Evolutionary conservation across 345 rosid species (phyloP).

Genomic region (Trapa incisa): DNA sequence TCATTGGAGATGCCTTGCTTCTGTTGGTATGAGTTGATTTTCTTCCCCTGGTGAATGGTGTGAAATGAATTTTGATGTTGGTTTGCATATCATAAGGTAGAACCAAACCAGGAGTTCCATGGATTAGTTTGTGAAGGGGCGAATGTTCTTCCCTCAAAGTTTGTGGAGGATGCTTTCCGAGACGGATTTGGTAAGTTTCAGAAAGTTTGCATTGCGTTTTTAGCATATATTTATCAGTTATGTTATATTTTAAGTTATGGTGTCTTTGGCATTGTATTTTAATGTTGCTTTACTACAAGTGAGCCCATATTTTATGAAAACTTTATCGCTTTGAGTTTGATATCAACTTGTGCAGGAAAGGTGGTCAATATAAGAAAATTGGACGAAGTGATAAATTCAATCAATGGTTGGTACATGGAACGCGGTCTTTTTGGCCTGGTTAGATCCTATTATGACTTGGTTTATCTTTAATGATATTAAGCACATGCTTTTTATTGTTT

Average conservation of each 20-base stretch:
- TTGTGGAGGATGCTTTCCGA: slow-evolving; percentile 65
- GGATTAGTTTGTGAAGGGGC: slow-evolving; percentile 94
- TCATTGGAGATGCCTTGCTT: not conserved
- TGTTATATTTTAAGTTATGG: not conserved
- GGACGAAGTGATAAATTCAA: slow-evolving; percentile 79
- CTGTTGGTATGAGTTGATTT: not conserved
- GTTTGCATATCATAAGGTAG: slow-evolving; percentile 75
- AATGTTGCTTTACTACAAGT: slow-evolving; percentile 1
- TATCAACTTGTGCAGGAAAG: slow-evolving; percentile 89
- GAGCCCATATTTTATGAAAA: slow-evolving; percentile 14
- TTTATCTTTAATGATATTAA: not conserved
- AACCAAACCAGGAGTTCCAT: slow-evolving; percentile 88
- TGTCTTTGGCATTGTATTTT: not conserved
- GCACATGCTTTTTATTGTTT: not conserved
- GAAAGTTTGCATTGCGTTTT: not conserved
- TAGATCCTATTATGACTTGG: slow-evolving; percentile 12
- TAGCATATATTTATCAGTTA: slow-evolving; percentile 9
- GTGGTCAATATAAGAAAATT: slow-evolving; percentile 72
- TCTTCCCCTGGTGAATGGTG: not conserved
- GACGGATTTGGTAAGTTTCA: slow-evolving; percentile 51
- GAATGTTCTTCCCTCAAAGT: slow-evolving; percentile 80
- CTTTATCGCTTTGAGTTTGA: slow-evolving; percentile 35
- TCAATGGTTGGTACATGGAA: slow-evolving; percentile 90
- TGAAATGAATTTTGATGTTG: slow-evolving; percentile 9
- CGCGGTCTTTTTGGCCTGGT: slow-evolving; percentile 94